phyloP scores from a whole-genome alignment of 1,284 basidiomycete species.

The Boletus semigastroideus region DNA sequence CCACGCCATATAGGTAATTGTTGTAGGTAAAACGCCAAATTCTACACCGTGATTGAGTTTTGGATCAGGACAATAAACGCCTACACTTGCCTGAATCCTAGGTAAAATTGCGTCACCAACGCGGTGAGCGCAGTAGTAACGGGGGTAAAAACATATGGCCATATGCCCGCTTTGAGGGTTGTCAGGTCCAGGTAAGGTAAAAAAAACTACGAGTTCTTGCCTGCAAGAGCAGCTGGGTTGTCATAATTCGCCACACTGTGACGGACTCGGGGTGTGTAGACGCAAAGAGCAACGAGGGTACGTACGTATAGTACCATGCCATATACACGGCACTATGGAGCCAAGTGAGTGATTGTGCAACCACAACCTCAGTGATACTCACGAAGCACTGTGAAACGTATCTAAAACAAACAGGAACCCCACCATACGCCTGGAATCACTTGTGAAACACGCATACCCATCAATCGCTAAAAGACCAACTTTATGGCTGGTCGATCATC shows the following conservation, averaged over 20 bases:
- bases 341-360: slow-evolving; percentile 1
- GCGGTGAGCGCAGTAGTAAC: slow-evolving; percentile 42
- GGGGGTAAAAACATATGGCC: slow-evolving; percentile 47
- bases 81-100: slow-evolving; percentile 10
- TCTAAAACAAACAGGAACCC: slow-evolving; percentile 43
- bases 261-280: background rate
- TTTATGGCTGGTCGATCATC: slow-evolving; percentile 37
- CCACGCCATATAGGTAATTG: slow-evolving; percentile 28
- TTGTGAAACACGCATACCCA: background rate
- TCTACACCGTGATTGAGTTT: slow-evolving; percentile 14
- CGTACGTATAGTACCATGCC: slow-evolving; percentile 21
- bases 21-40: slow-evolving; percentile 34
- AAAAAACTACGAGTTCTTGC: slow-evolving; percentile 1
- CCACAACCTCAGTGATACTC: slow-evolving; percentile 1
- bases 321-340: slow-evolving; percentile 16
- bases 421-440: slow-evolving; percentile 36
- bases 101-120: slow-evolving; percentile 37
- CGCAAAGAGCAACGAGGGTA: background rate
- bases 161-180: slow-evolving; percentile 1
- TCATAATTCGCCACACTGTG: slow-evolving; percentile 14
- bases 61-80: background rate
- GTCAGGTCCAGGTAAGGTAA: background rate
- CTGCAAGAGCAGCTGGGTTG: slow-evolving; percentile 12
- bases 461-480: slow-evolving; percentile 5
- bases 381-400: slow-evolving; percentile 41